A percentile compares a stretch with the other conserved stretches of the same genome.
Conservation (phyloP, 2,329 filamentous ascomycete genomes). For the Neonectria neomacrospora region DNA sequence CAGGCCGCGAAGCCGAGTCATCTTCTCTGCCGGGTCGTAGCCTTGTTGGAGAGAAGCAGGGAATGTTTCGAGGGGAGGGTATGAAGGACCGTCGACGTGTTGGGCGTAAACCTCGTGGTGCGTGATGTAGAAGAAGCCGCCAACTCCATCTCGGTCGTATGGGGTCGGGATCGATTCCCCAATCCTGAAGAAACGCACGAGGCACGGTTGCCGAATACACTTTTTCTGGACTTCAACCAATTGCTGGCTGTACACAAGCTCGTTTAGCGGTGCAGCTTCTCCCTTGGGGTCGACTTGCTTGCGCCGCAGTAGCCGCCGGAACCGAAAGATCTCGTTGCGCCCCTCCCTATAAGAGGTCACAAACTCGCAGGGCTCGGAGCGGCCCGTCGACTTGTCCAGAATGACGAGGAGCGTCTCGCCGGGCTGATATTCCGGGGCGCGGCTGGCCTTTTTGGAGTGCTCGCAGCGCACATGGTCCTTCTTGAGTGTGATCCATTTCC, state of each 20-base stretch:
- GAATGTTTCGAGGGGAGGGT: constrained; percentile 51
- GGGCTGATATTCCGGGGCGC: constrained; percentile 49
- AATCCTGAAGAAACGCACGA: constrained; percentile 65
- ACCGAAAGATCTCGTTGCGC: constrained; percentile 41
- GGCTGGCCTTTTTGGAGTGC: constrained; percentile 45
- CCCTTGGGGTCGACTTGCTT: constrained; percentile 49
- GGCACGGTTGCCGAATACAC: constrained; percentile 66
- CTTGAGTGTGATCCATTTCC: constrained; percentile 70
- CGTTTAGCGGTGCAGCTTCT: constrained; percentile 59
- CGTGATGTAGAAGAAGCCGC: constrained; percentile 73
- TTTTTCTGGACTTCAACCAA: constrained; percentile 50
- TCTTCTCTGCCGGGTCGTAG: constrained; percentile 56
- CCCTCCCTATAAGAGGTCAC: constrained; percentile 45
- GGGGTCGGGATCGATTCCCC: constrained; percentile 65
- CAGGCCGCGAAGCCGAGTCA: constrained; percentile 65
- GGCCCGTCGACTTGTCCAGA: constrained; percentile 42
- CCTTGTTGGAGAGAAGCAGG: constrained; percentile 62
- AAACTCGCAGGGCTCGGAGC: constrained; percentile 72
- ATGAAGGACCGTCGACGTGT: constrained; percentile 20
- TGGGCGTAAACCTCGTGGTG: constrained; percentile 42
- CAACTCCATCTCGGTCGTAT: constrained; percentile 73
- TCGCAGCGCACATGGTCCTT: constrained; percentile 65
- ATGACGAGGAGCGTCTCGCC: constrained; percentile 71
- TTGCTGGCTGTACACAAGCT: constrained; percentile 66
- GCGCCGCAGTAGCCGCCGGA: constrained; percentile 67